Evolutionary conservation across 148 eudicot genomes (phyloP).

Genomic region (Polygonum aviculare): DNA sequence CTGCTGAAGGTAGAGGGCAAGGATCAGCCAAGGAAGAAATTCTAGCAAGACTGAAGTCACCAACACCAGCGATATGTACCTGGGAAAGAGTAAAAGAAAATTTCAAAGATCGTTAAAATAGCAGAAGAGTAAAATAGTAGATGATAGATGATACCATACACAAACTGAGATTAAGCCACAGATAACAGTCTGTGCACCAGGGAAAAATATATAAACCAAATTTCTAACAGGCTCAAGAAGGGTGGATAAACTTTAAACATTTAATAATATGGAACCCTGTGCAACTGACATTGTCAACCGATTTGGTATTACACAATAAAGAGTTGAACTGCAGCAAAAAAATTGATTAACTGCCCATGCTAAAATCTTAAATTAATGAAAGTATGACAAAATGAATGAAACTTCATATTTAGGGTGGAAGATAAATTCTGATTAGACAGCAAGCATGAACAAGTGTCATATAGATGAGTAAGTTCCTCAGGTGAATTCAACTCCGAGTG

Average conservation of each 20-base stretch:
- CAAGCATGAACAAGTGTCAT: not conserved
- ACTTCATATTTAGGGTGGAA: not conserved
- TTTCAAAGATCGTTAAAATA: not conserved
- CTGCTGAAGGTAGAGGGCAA: conserved; percentile 94
- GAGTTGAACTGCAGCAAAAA: not conserved
- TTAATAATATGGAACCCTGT: not conserved
- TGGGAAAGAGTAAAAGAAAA: conserved; percentile 13
- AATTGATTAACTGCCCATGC: not conserved
- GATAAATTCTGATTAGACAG: not conserved
- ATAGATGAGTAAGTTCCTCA: not conserved
- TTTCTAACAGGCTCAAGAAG: not conserved
- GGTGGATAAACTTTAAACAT: not conserved
- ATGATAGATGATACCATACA: not conserved
- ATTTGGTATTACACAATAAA: not conserved
- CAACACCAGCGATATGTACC: conserved; percentile 98
- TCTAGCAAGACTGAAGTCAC: conserved; percentile 69
- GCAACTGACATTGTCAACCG: not conserved
- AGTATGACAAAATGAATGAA: not conserved
- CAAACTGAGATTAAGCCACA: not conserved
- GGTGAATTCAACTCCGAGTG: too few species aligned
- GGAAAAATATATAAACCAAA: not conserved
- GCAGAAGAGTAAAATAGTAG: not conserved
- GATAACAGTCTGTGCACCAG: not conserved
- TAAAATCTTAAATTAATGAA: not conserved
- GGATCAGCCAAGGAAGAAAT: conserved; percentile 77